Evolutionary conservation across 371 early-diverging fungal species (phyloP).

Genomic region (Mucor piriformis): DNA sequence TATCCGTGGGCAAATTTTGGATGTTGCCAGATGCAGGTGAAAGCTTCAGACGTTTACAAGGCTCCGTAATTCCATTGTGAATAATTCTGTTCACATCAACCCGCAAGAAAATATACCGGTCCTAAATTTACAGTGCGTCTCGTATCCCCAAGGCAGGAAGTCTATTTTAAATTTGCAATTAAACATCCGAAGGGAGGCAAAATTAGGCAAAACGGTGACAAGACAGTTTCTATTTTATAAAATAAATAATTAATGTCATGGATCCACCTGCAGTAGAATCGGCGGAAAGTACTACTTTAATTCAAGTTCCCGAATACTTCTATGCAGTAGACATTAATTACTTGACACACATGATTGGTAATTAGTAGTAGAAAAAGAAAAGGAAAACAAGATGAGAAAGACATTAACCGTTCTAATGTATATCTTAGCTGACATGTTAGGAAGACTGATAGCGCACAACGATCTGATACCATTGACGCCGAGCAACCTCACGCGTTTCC

Average conservation of each 20-base stretch:
- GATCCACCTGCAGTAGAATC: slow-evolving; percentile 14
- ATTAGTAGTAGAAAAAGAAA: neutral
- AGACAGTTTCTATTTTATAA: neutral
- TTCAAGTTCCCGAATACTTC: slow-evolving; percentile 69
- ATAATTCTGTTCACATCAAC: too few species aligned
- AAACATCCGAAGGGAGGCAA: too few species aligned
- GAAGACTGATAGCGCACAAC: slow-evolving; percentile 78
- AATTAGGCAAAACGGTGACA: too few species aligned
- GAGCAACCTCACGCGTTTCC: slow-evolving; percentile 90
- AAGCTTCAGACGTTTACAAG: too few species aligned
- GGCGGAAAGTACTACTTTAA: slow-evolving; percentile 7
- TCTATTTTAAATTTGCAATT: too few species aligned
- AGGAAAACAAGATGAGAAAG: neutral
- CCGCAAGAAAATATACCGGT: too few species aligned
- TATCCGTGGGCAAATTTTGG: too few species aligned
- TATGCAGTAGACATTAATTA: slow-evolving; percentile 73
- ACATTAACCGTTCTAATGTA: neutral
- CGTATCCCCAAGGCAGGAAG: too few species aligned
- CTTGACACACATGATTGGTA: slow-evolving; percentile 79
- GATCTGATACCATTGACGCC: slow-evolving; percentile 85
- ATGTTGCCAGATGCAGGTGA: too few species aligned
- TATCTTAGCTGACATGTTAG: slow-evolving; percentile 73
- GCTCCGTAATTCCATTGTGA: too few species aligned
- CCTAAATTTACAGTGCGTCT: too few species aligned
- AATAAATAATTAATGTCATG: slow-evolving; percentile 27